These are phyloP conservation scores for Ascochyta fabae DNA, from an alignment of 2,329 filamentous ascomycete genomes.

Conservation along the genomic window DNA sequence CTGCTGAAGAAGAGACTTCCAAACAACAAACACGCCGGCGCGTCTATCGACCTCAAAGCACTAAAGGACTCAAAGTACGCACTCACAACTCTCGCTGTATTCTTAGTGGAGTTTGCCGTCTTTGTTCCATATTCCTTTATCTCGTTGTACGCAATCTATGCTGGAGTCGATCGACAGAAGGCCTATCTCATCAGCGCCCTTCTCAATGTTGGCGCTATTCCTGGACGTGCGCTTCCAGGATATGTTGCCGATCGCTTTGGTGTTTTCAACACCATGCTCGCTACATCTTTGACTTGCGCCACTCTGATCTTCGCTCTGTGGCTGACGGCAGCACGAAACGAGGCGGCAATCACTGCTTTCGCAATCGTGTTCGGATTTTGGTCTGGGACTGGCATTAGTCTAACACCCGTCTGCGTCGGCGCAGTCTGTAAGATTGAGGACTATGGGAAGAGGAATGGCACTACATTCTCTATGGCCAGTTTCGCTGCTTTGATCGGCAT, in stretches of 20 bases:
- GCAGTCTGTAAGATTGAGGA: conserved; percentile 73
- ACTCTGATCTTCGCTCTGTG: conserved; percentile 62
- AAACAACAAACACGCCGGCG: conserved; percentile 44
- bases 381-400: conserved; percentile 69
- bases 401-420: conserved; percentile 69
- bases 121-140: conserved; percentile 64
- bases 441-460: conserved; percentile 71
- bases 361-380: conserved; percentile 71
- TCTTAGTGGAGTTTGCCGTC: conserved; percentile 65
- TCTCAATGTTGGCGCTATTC: conserved; percentile 54
- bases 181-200: conserved; percentile 52
- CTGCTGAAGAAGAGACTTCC: conserved; percentile 59
- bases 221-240: conserved; percentile 63
- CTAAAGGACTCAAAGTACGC: conserved; percentile 31
- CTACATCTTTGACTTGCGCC: conserved; percentile 52
- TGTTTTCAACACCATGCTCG: conserved; percentile 60
- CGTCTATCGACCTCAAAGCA: conserved; percentile 45
- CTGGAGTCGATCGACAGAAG: conserved; percentile 19
- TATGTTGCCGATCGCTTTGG: conserved; percentile 61
- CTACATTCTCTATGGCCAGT: conserved; percentile 65
- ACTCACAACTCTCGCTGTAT: conserved; percentile 29
- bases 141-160: conserved; percentile 53
- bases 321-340: conserved; percentile 57
- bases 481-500: conserved; percentile 70
- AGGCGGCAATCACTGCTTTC: conserved; percentile 66